Evolutionary conservation across 495 filamentous ascomycete species (phyloP).

Genomic region (Hypoxylon subgilvum): DNA sequence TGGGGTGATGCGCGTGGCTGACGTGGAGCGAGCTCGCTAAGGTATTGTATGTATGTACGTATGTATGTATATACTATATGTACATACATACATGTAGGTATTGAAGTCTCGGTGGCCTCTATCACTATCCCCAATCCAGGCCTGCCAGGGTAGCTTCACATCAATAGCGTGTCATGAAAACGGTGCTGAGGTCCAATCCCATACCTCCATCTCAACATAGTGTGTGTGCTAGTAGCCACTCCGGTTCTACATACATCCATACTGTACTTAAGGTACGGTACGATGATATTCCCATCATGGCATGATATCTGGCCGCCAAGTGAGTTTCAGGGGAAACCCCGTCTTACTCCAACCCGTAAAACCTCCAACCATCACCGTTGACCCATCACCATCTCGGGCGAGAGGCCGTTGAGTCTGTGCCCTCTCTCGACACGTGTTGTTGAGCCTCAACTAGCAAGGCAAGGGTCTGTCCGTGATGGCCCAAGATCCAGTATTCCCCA

Average conservation of each 20-base stretch:
- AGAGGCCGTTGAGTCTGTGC: conserved; percentile 10
- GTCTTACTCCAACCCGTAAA: conserved; percentile 31
- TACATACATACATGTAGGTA: no score
- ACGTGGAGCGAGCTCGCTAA: conserved; percentile 31
- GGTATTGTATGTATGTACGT: no score
- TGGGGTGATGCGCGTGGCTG: conserved; percentile 24
- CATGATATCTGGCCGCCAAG: conserved; percentile 17
- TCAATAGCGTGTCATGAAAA: not conserved
- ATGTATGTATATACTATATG: no score
- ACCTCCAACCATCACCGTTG: conserved; percentile 30
- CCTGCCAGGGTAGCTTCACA: no score
- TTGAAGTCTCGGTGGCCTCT: no score
- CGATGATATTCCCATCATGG: conserved; percentile 8
- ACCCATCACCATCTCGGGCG: conserved; percentile 26
- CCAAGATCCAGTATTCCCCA: conserved; percentile 12
- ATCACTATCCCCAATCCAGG: no score
- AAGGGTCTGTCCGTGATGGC: conserved; percentile 1
- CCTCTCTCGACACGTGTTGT: conserved; percentile 27
- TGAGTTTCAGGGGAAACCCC: conserved; percentile 27
- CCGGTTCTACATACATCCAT: no score
- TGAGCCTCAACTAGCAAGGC: conserved; percentile 33
- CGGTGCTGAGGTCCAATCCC: conserved; percentile 1
- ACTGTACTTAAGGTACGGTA: conserved; percentile 1
- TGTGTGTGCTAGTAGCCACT: conserved; percentile 6
- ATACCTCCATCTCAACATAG: not conserved